Evolutionary conservation across 2,329 filamentous ascomycete species (phyloP).

Genomic region (Lasiodiplodia citricola): DNA sequence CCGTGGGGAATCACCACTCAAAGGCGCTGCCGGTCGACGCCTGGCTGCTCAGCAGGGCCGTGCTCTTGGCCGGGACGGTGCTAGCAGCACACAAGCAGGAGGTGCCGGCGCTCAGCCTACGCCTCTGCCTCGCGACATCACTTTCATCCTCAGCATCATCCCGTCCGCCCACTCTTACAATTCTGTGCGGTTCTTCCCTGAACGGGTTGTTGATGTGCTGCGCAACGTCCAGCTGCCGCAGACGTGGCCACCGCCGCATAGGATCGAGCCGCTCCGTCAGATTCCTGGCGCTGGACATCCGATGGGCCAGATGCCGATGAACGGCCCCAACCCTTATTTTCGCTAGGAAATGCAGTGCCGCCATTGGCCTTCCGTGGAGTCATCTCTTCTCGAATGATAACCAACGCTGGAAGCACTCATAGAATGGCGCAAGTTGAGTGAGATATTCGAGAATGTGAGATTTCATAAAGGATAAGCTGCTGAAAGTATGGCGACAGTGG

Average conservation of each 20-base stretch:
- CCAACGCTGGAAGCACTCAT: not conserved
- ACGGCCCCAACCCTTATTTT: conserved; percentile 5
- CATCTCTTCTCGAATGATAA: not conserved
- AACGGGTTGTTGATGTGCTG: conserved; percentile 75
- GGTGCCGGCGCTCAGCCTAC: conserved; percentile 52
- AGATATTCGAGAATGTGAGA: not conserved
- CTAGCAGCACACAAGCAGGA: conserved; percentile 30
- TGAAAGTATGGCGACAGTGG: not conserved
- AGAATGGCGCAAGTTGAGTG: not conserved
- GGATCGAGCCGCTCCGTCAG: conserved; percentile 11
- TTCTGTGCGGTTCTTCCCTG: conserved; percentile 70
- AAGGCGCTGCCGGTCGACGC: conserved; percentile 84
- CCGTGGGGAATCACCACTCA: conserved; percentile 89
- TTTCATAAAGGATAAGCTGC: not conserved
- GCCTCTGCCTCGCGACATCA: conserved; percentile 71
- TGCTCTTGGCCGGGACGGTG: conserved; percentile 38
- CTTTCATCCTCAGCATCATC: conserved; percentile 68
- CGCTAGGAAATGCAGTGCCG: not conserved
- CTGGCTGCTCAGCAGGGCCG: conserved; percentile 72
- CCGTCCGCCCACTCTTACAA: conserved; percentile 76
- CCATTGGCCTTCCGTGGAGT: not conserved
- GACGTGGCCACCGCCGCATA: conserved; percentile 51
- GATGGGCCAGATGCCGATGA: conserved; percentile 19
- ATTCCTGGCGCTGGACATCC: conserved; percentile 2
- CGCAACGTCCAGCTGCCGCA: conserved; percentile 56